A percentile compares a stretch with the other conserved stretches of the same genome.
Evolutionary conservation across 176 grass and related monocot genomes (phyloP).

Genomic region (Raddia distichophylla): DNA sequence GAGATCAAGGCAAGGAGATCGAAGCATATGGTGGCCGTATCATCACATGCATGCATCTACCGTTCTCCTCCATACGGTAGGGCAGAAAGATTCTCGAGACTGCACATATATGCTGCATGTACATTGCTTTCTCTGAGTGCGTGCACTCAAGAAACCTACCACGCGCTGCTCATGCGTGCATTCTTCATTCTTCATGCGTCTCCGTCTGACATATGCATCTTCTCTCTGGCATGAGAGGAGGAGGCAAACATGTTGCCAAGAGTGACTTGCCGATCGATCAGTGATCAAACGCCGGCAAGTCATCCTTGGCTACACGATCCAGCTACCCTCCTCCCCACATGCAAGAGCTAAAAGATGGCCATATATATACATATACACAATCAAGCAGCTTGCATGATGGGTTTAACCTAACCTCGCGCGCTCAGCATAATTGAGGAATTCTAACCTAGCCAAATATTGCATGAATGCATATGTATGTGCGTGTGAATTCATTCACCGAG

Average conservation of each 20-base stretch:
- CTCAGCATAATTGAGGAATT: background rate
- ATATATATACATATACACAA: background rate
- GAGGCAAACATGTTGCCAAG: conserved; percentile 71
- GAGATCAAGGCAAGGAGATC: background rate
- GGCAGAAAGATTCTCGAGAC: no score
- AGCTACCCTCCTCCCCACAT: conserved; percentile 67
- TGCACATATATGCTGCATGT: no score
- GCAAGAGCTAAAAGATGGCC: conserved; percentile 63
- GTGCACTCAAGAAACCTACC: no score
- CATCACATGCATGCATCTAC: no score
- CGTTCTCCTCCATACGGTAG: no score
- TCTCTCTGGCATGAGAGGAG: conserved; percentile 68
- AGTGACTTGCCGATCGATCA: conserved; percentile 43
- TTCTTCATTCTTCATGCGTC: no score
- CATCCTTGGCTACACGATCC: conserved; percentile 82
- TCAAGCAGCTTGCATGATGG: no score
- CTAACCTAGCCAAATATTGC: background rate
- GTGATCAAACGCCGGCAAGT: conserved; percentile 54
- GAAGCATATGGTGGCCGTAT: no score
- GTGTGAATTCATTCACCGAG: background rate
- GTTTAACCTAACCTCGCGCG: background rate
- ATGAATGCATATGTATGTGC: background rate
- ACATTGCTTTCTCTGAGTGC: no score
- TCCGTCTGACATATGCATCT: conserved; percentile 27
- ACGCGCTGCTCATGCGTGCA: no score